These are phyloP conservation scores for Aspergillus fructus DNA, from an alignment of 2,329 filamentous ascomycete genomes.

Conservation along the genomic window DNA sequence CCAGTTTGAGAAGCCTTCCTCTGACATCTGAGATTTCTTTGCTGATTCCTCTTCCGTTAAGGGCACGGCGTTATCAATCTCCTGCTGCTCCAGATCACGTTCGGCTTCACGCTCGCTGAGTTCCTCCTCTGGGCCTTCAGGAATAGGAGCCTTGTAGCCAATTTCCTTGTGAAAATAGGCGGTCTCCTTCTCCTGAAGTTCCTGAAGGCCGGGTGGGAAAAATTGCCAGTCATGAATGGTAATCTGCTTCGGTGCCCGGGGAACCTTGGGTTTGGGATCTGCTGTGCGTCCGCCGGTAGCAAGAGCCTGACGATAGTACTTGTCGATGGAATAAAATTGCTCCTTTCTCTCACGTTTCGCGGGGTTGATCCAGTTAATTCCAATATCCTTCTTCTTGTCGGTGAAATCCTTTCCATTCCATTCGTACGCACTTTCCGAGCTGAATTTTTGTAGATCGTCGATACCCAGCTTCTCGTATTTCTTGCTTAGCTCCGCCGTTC, in stretches of 20 bases:
- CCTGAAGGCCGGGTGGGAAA: conserved; percentile 78
- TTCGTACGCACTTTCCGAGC: conserved; percentile 94
- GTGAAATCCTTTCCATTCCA: conserved; percentile 99
- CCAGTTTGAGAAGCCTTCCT: conserved; percentile 89
- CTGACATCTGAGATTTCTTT: conserved; percentile 78
- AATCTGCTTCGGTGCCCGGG: conserved; percentile 91
- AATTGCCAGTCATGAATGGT: conserved; percentile 96
- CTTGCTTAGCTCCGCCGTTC: conserved; percentile 85
- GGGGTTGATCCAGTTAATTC: conserved; percentile 95
- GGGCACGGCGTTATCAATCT: conserved; percentile 87
- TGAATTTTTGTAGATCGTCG: conserved; percentile 96
- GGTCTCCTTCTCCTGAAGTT: conserved; percentile 94
- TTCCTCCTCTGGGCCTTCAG: conserved; percentile 84
- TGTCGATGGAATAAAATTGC: conserved; percentile 96
- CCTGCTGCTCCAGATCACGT: conserved; percentile 80
- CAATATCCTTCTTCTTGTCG: conserved; percentile 86
- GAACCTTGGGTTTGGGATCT: conserved; percentile 89
- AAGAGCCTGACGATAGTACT: conserved; percentile 92
- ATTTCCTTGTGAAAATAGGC: conserved; percentile 96
- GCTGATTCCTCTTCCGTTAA: conserved; percentile 86
- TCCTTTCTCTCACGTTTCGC: conserved; percentile 98
- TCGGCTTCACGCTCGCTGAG: conserved; percentile 83
- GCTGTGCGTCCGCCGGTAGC: conserved; percentile 75
- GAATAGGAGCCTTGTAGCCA: conserved; percentile 86
- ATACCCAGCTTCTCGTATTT: conserved; percentile 97